Evolutionary conservation across 2,329 filamentous ascomycete species (phyloP), one percentile per base, ranked within the genome.

Genomic region (Diplodia mutila): DNA sequence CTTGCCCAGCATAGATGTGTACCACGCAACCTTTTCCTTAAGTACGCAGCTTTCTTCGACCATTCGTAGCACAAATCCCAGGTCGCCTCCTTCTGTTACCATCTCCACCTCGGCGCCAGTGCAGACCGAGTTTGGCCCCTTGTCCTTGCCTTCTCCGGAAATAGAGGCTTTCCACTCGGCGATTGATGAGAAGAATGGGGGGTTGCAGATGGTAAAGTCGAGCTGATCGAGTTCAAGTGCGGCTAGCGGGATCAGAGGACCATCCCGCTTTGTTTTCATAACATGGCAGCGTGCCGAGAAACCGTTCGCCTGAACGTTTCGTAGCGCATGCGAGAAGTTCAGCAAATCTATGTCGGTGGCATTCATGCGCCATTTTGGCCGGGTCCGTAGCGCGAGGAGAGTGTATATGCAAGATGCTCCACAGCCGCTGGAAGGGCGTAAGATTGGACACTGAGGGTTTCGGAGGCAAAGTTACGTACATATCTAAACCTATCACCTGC

Each of bases 391-490:
- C 23, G 89, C 92, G 0, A 99, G 84, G 1, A 98, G 85, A 2
- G 94, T 91, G 75, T 98, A 99, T 72, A 99, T 97, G 73, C 90
- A 90, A 72, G 92, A 96, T 18, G 94, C 92, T 1, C 95, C 95
- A 0, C 93, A 96, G 49, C 95, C 95, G 69, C 86, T 88, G 18
- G 55, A 9, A 27, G 16, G 11, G 29, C 34, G 57, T 67, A 4
- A 32, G 14, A 59, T 32, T 7, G 23, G n/a, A 61, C 11, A 23
- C 29, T 14, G 27, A 37, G 34, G 14, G 0, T 49, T 54, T 32
- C 42, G 34, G 27, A n/a, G n/a, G 23, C 14, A 23, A 57, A 34
- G 54, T 9, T 18, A 46, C 71, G 52, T 79, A 86, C 85, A 97
- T 90, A 72, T 97, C 94, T 2, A 97, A 80, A 0, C 94, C 94